These are phyloP conservation scores for Pseudogymnoascus sp. DNA, from an alignment of 2,329 filamentous ascomycete genomes.

Conservation along the genomic window DNA sequence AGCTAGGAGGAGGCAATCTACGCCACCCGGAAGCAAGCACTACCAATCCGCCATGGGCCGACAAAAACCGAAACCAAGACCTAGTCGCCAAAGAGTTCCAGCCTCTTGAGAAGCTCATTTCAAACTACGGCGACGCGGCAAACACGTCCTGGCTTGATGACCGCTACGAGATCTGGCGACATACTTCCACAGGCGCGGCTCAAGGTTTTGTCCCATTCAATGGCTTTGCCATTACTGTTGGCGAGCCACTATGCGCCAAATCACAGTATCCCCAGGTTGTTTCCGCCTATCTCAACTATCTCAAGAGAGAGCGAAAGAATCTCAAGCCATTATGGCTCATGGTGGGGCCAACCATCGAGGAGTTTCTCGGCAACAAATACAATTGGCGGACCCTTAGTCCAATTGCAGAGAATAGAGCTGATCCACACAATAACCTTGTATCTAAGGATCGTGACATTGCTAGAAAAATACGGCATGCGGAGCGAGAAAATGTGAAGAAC, in stretches of 20 bases:
- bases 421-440: slow-evolving; percentile 60
- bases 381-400: slow-evolving; percentile 86
- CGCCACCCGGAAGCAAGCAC: slow-evolving; percentile 85
- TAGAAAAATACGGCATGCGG: slow-evolving; percentile 75
- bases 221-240: slow-evolving; percentile 75
- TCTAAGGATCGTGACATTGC: slow-evolving; percentile 66
- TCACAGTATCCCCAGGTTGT: slow-evolving; percentile 70
- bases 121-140: slow-evolving; percentile 90
- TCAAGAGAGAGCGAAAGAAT: slow-evolving; percentile 60
- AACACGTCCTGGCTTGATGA: slow-evolving; percentile 93
- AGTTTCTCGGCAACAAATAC: slow-evolving; percentile 69
- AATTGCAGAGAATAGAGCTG: slow-evolving; percentile 79
- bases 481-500: slow-evolving; percentile 77
- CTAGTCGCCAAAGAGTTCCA: slow-evolving; percentile 52
- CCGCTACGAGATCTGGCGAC: slow-evolving; percentile 80
- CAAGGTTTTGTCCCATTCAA: slow-evolving; percentile 72
- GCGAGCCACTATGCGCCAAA: slow-evolving; percentile 76
- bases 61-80: slow-evolving; percentile 33
- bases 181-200: slow-evolving; percentile 69
- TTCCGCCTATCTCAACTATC: slow-evolving; percentile 63
- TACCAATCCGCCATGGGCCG: slow-evolving; percentile 57
- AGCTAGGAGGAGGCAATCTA: slow-evolving; percentile 53
- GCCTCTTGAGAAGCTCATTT: slow-evolving; percentile 76
- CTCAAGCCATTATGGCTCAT: slow-evolving; percentile 75
- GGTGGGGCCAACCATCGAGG: slow-evolving; percentile 69